phyloP scores from a whole-genome alignment of 2,329 filamentous ascomycete genomes.

The Drechslerella stenobrocha region DNA sequence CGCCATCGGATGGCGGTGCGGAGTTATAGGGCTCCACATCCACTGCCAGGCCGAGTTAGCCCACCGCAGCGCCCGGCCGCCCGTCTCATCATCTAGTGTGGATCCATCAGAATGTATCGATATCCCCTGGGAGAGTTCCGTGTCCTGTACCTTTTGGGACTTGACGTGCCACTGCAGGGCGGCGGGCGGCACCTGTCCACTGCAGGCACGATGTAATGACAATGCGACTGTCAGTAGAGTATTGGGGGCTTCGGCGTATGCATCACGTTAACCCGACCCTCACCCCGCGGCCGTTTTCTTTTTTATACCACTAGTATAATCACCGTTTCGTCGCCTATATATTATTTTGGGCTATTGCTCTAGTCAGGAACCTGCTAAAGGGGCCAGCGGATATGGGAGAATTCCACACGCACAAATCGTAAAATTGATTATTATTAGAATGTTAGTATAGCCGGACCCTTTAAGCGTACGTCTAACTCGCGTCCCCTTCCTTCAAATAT shows the following conservation, averaged over 20 bases:
- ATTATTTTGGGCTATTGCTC: conserved; percentile 23
- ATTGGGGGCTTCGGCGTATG: not conserved
- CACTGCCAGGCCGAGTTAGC: not conserved
- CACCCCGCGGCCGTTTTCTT: conserved; percentile 33
- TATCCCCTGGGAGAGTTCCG: conserved; percentile 32
- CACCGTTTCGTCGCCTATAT: conserved; percentile 33
- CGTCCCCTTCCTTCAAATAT: conserved; percentile 34
- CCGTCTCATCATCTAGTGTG: conserved; percentile 4
- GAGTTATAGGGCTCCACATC: not conserved
- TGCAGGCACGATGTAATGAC: not conserved
- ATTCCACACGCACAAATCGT: conserved; percentile 42
- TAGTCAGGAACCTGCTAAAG: conserved; percentile 27
- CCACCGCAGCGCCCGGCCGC: not conserved
- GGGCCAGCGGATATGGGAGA: conserved; percentile 44
- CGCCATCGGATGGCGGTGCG: conserved; percentile 8
- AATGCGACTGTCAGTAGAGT: not conserved
- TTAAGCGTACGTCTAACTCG: conserved; percentile 21
- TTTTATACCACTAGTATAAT: conserved; percentile 21
- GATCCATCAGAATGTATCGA: conserved; percentile 19
- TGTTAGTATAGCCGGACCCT: conserved; percentile 37
- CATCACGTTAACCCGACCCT: conserved; percentile 17
- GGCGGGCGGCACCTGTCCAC: conserved; percentile 41
- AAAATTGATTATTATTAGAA: conserved; percentile 50
- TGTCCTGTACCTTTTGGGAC: conserved; percentile 42
- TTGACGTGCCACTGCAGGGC: conserved; percentile 40